Conservation (phyloP, 306 rosid species). For the Quercus berberidifolia region DNA sequence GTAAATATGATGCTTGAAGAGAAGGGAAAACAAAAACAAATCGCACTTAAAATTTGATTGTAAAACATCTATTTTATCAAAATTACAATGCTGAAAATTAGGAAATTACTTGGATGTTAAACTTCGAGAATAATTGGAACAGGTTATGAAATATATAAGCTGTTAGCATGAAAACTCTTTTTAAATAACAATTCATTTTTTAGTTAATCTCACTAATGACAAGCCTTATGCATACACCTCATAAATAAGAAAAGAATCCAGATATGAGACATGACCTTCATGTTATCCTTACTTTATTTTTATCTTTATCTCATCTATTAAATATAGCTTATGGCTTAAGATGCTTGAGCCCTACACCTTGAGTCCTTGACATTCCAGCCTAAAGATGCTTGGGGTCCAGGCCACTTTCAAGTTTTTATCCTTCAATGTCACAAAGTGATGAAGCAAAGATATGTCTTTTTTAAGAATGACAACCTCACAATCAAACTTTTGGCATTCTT, state of each 20-base stretch:
- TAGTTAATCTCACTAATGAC: not conserved
- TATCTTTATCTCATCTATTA: not conserved
- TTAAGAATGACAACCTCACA: not conserved
- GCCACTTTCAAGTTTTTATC: not conserved
- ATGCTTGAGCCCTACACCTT: not conserved
- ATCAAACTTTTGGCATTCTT: too few species aligned
- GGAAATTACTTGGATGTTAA: not conserved
- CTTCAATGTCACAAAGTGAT: not conserved
- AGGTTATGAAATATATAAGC: not conserved
- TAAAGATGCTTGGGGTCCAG: not conserved
- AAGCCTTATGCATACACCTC: not conserved
- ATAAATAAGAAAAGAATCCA: not conserved
- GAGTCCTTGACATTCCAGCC: too few species aligned
- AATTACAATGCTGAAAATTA: not conserved
- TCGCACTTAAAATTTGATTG: not conserved
- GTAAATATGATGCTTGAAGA: constrained; percentile 6
- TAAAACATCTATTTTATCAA: not conserved
- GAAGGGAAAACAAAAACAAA: not conserved
- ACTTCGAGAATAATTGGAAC: not conserved
- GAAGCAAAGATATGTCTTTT: not conserved
- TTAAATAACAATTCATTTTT: not conserved
- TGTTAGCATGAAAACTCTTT: not conserved
- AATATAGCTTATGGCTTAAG: not conserved
- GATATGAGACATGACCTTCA: not conserved
- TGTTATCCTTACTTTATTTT: not conserved